Base-by-base conservation (phyloP, 2,329 filamentous ascomycete species). In the Balansia obtecta region DNA sequence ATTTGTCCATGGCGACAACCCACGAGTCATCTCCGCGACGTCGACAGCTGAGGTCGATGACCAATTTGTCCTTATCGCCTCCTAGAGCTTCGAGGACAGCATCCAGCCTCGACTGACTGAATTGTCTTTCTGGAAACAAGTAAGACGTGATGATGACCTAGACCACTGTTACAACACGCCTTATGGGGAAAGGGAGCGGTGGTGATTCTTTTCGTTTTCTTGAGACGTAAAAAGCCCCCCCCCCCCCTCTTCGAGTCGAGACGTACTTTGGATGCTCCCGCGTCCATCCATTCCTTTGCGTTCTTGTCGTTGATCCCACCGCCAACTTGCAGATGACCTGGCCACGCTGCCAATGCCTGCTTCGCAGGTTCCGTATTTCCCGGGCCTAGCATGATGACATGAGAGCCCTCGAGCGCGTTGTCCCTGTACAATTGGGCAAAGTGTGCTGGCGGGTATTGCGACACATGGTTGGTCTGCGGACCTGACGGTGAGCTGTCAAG, bases 1-100 rank as follows among this genome's bases (percentile, higher is more conserved):
- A 98, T 67, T 95, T 95, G 68, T 98, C 88, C 85, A 95, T 98
- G 50, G 93, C 91, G n/a, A 98, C 93, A 61, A 86, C 89, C 93
- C 93, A 98, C 39, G 73, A 83, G 50, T 83, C 74, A 3, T 74
- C 71, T 38, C 76, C 85, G 53, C 82, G 83, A 52, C 83, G 76
- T 48, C 93, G 82, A 64, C 93, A 98, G 68, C 89, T 95, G 22
- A 98, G 77, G 63, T 98, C 93, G 64, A 98, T 90, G 57, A 98
- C 91, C 46, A 98, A 80, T 68, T 87, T 93, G 46, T 74, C 71
- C 63, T 75, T 88, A 63, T 95, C 84, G 49, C 83, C 82, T 27
- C 75, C 84, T 5, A 98, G 76, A 1, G 83, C 79, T 22, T 73
- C 66, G 1, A 97, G 75, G 7, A 97, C 83, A 32, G 82, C 77